Percentiles rank a stretch among this genome's conserved stretches.
These are phyloP conservation scores for Populus tremula DNA, from an alignment of 345 rosid species.

Conservation along the genomic window DNA sequence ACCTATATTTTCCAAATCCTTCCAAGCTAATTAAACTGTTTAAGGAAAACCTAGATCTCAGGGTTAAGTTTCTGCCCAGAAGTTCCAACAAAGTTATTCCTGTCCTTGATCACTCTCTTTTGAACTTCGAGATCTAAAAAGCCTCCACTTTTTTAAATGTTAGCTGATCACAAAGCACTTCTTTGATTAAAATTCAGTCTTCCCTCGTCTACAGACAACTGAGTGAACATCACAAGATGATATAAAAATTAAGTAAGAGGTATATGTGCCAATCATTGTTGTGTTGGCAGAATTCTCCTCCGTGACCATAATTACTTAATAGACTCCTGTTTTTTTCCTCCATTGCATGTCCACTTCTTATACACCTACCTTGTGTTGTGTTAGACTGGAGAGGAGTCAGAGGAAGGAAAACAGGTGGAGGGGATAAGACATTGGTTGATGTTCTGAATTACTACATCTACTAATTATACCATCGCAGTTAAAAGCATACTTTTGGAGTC, in stretches of 20 bases:
- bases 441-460: neutral
- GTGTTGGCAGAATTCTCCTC: neutral
- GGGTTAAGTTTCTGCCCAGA: neutral
- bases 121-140: neutral
- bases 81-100: neutral
- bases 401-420: neutral
- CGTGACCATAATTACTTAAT: neutral
- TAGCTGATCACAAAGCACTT: neutral
- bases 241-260: too few relatives aligned
- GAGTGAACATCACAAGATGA: neutral
- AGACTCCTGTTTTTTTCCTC: neutral
- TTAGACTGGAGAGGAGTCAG: neutral
- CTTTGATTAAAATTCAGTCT: neutral
- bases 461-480: neutral
- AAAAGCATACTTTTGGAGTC: neutral
- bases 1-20: too few relatives aligned
- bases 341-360: neutral
- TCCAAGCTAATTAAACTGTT: neutral
- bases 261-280: neutral
- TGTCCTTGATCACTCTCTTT: neutral
- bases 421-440: neutral
- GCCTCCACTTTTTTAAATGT: neutral
- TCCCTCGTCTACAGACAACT: neutral
- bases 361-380: neutral
- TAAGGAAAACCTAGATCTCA: neutral